phyloP scores from a whole-genome alignment of 805 yeast genomes.

The Starmerella floris region DNA sequence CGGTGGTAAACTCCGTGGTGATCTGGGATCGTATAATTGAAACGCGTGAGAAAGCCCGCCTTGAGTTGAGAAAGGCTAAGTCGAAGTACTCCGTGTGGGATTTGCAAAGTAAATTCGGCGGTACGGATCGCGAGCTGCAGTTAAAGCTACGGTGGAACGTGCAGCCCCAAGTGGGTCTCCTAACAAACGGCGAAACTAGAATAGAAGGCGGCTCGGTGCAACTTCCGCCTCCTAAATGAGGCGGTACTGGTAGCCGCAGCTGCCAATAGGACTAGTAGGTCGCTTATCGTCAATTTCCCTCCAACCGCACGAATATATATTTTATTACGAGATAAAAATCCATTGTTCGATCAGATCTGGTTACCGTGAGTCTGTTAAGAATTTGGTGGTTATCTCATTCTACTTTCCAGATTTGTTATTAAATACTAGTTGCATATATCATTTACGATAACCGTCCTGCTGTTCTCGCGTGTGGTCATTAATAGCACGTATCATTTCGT shows the following conservation, averaged over 20 bases:
- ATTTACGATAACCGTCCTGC: neutral
- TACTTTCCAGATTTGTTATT: too few species aligned
- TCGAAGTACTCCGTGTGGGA: slow-evolving; percentile 86
- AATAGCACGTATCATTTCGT: slow-evolving; percentile 60
- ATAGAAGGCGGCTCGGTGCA: slow-evolving; percentile 4
- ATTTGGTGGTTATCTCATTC: too few species aligned
- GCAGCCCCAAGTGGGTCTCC: slow-evolving; percentile 80
- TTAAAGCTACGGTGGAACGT: slow-evolving; percentile 76
- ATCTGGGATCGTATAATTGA: slow-evolving; percentile 83
- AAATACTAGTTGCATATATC: too few species aligned
- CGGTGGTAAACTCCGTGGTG: slow-evolving; percentile 47
- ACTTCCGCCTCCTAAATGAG: slow-evolving; percentile 6
- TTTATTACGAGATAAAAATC: too few species aligned
- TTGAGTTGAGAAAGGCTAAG: slow-evolving; percentile 40
- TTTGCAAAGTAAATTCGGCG: slow-evolving; percentile 41
- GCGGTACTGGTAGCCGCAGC: too few species aligned
- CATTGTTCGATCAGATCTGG: too few species aligned
- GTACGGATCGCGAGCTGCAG: slow-evolving; percentile 43
- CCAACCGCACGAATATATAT: too few species aligned
- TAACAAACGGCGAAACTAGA: slow-evolving; percentile 42
- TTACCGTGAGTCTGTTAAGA: too few species aligned
- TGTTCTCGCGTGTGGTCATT: slow-evolving; percentile 19
- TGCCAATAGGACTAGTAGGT: too few species aligned
- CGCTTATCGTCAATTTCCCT: too few species aligned
- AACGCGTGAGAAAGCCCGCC: slow-evolving; percentile 41